Conservation (phyloP, 75 land plant genomes). For the Cryptomeria japonica region DNA sequence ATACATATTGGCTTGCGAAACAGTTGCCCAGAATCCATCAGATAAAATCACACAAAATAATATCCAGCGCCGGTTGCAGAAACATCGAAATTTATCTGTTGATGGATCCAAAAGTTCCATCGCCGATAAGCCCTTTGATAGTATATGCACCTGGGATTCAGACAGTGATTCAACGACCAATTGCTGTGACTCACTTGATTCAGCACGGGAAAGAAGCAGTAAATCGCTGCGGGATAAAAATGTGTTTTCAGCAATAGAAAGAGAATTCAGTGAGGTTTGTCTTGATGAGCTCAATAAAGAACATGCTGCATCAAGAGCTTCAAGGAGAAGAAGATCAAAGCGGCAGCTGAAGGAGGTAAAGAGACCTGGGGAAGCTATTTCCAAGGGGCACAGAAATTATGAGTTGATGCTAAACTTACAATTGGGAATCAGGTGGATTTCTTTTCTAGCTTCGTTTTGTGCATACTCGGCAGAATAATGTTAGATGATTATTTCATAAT, state of each 20-base stretch:
- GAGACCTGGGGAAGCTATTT: constrained; percentile 66
- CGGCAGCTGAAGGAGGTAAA: constrained; percentile 26
- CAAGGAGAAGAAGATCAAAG: constrained; percentile 17
- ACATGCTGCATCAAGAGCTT: not conserved
- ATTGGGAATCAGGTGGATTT: constrained; percentile 58
- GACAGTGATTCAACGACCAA: not conserved
- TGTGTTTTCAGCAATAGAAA: constrained; percentile 24
- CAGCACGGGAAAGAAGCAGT: not conserved
- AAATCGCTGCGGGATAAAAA: not conserved
- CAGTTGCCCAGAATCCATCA: not conserved
- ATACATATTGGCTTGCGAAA: not conserved
- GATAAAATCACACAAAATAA: not conserved
- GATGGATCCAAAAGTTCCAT: not conserved
- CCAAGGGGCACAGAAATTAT: constrained; percentile 67
- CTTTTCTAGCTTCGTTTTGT: not conserved
- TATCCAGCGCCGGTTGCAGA: not conserved
- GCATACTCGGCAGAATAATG: not conserved
- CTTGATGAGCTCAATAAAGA: constrained; percentile 43
- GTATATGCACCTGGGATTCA: constrained; percentile 1
- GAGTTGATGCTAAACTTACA: constrained; percentile 68
- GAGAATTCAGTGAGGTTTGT: constrained; percentile 42
- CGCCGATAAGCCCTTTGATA: not conserved
- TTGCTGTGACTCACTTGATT: not conserved
- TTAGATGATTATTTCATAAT: not conserved
- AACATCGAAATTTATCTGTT: not conserved